Evolutionary conservation across 2,329 filamentous ascomycete genomes (phyloP).

Genomic region (Paraphoma sp.): DNA sequence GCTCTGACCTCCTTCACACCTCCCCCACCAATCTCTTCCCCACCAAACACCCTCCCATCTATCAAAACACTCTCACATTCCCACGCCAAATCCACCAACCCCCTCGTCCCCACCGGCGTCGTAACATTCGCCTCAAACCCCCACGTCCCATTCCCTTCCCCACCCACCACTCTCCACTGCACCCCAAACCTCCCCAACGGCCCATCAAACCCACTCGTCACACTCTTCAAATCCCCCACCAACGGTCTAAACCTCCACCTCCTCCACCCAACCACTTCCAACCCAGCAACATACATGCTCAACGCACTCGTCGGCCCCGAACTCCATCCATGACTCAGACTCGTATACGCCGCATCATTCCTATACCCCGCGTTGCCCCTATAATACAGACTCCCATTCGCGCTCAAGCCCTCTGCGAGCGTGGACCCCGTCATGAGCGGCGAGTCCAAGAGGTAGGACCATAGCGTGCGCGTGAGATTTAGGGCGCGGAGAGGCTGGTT

Average conservation of each 20-base stretch:
- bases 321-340: constrained; percentile 47
- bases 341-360: constrained; percentile 42
- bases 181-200: constrained; percentile 18
- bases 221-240: constrained; percentile 20
- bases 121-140: neutral
- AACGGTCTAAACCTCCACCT: constrained; percentile 37
- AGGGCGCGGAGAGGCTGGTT: constrained; percentile 29
- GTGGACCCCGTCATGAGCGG: constrained; percentile 47
- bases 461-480: constrained; percentile 36
- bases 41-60: neutral
- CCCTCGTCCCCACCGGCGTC: constrained; percentile 3
- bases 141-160: neutral
- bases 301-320: constrained; percentile 30
- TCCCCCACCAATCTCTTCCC: neutral
- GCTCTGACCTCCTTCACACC: neutral
- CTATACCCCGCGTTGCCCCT: constrained; percentile 38
- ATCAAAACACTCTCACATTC: neutral
- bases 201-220: constrained; percentile 23
- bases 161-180: constrained; percentile 1
- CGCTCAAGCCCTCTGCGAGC: constrained; percentile 45
- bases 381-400: constrained; percentile 49
- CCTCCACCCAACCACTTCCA: constrained; percentile 18
- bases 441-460: constrained; percentile 37
- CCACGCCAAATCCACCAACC: neutral
- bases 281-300: constrained; percentile 12